phyloP scores from a whole-genome alignment of 257 asterid genomes.

The Nicotiana benthamiana region DNA sequence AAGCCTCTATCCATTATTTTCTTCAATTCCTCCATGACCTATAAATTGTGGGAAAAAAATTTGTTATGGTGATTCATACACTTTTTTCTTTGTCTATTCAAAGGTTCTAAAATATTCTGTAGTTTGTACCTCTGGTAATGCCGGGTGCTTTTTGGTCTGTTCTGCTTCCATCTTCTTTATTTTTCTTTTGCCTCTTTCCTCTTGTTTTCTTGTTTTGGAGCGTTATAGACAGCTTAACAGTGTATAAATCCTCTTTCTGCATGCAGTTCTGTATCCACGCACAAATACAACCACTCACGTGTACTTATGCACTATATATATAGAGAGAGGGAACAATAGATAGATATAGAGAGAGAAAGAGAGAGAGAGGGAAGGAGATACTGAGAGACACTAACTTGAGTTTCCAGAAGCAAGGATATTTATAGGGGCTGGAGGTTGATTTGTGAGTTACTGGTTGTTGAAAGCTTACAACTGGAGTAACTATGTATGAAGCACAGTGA shows the following conservation, averaged over 20 bases:
- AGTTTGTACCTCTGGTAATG: constrained; percentile 54
- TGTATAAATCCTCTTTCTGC: constrained; percentile 11
- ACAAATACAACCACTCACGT: constrained; percentile 11
- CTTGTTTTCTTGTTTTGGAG: constrained; percentile 28
- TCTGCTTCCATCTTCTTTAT: constrained; percentile 41
- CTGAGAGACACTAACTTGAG: constrained; percentile 15
- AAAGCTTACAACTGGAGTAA: constrained; percentile 13
- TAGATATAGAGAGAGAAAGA: constrained; percentile 13
- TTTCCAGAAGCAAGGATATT: constrained; percentile 22
- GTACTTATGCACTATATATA: neutral
- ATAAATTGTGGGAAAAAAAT: constrained; percentile 1
- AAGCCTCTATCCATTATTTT: constrained; percentile 49
- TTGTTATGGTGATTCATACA: constrained; percentile 11
- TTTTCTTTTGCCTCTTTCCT: constrained; percentile 22
- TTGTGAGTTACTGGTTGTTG: constrained; percentile 17
- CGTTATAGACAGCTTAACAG: constrained; percentile 18
- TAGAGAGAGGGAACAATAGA: neutral
- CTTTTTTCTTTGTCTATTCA: constrained; percentile 12
- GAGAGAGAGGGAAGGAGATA: neutral
- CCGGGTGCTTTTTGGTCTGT: constrained; percentile 40
- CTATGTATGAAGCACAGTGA: constrained; percentile 17
- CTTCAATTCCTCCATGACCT: constrained; percentile 75
- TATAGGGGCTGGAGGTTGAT: constrained; percentile 39
- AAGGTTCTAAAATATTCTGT: constrained; percentile 15
- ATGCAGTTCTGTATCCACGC: constrained; percentile 30